These are phyloP conservation scores for Plantago coronopus DNA, from an alignment of 305 asterid genomes.

Conservation along the genomic window DNA sequence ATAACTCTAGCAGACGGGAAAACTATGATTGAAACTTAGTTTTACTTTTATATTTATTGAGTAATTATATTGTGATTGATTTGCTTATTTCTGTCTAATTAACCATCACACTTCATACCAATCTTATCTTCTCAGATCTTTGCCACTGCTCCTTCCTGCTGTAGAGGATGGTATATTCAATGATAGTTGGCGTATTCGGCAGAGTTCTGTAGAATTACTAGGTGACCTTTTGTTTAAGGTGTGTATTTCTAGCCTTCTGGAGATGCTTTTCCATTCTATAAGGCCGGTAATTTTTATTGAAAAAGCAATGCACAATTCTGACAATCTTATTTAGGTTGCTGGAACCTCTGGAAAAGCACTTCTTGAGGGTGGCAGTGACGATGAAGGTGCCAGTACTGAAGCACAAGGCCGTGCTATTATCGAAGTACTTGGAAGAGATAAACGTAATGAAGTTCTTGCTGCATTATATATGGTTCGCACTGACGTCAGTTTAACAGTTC, in stretches of 20 bases:
- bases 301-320: slow-evolving; percentile 18
- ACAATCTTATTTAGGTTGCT: slow-evolving; percentile 68
- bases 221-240: slow-evolving; percentile 99
- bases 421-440: slow-evolving; percentile 95
- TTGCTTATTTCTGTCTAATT: slow-evolving; percentile 4
- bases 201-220: slow-evolving; percentile 96
- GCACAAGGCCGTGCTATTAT: slow-evolving; percentile 99
- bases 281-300: background rate
- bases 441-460: slow-evolving; percentile 98
- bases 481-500: slow-evolving; percentile 91
- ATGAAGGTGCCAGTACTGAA: slow-evolving; percentile 99
- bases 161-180: slow-evolving; percentile 99
- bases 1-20: too few relatives aligned
- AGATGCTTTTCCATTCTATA: slow-evolving; percentile 15
- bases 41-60: background rate
- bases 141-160: slow-evolving; percentile 97
- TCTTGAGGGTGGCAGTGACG: slow-evolving; percentile 99
- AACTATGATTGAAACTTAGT: background rate
- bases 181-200: slow-evolving; percentile 99
- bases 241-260: slow-evolving; percentile 17
- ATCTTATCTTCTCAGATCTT: slow-evolving; percentile 52
- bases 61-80: background rate
- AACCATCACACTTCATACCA: background rate
- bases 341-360: slow-evolving; percentile 99
- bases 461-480: slow-evolving; percentile 98